Base-by-base conservation (phyloP, 805 yeast species). In the Ogataea methanolica region DNA sequence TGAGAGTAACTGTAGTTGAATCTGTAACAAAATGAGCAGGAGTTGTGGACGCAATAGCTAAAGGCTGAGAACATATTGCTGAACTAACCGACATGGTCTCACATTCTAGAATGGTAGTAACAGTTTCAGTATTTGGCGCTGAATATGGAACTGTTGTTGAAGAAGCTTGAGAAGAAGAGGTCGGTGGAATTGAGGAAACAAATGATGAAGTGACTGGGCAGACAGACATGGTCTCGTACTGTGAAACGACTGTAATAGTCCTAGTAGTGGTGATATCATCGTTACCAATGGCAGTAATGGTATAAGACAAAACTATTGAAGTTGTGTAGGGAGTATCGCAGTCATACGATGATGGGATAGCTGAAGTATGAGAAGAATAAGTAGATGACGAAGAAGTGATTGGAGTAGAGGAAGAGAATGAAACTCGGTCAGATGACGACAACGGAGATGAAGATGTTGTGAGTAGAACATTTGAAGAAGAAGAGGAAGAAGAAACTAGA, bases 321-420 rank as follows among this genome's bases (percentile, higher is more conserved):
- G 41, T 26, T 31, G 37, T 43, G 37, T 17, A 19, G 6, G 33
- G 39, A 14, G 26, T 29, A 41, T 35, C 34, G 22, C 44, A 41
- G 11, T 16, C 44, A 42, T 33, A 21, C 7, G 31, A 21, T 16
- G 23, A 15, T 3, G 43, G 36, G 17, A 41, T 9, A 15, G 6
- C 17, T 14, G 15, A 9, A 11, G 11, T 14, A 19, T 16, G 11
- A 17, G 37, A 39, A 16, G 41, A 17, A 26, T 26, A 26, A 11
- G 31, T 9, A 16, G 37, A 16, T 14, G 22, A 43, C 4, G 38
- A 22, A 12, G 42, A 19, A 34, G 36, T 19, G 16, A 29, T 15
- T 19, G 43, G 17, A 12, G 36, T 14, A 15, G 49, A 16, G 26
- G 42, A 19, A 33, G 49, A 14, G n/a, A 43, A 38, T 17, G 46